Conservation (phyloP, 2,329 filamentous ascomycete species). For the Metarhizium humberi region DNA sequence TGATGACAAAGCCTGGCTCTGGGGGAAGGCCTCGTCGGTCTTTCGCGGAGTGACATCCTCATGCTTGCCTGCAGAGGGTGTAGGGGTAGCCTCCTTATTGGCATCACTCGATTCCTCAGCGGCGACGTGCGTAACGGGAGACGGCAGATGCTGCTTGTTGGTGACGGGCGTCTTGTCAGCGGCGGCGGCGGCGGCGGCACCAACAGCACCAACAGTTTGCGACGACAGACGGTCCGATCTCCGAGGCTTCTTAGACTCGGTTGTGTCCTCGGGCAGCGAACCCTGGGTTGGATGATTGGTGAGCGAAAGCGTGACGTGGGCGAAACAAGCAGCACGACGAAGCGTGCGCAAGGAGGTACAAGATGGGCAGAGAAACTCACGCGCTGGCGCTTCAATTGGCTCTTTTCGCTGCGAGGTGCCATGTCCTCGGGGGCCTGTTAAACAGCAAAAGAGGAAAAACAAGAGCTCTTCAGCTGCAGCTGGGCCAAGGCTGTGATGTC, state of each 20-base stretch:
- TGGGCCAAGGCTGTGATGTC: neutral
- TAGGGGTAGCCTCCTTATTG: slow-evolving; percentile 59
- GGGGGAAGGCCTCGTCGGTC: slow-evolving; percentile 37
- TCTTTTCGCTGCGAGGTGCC: slow-evolving; percentile 61
- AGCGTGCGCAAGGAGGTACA: slow-evolving; percentile 13
- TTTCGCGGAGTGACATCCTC: slow-evolving; percentile 45
- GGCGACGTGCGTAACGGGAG: slow-evolving; percentile 60
- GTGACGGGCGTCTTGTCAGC: slow-evolving; percentile 48
- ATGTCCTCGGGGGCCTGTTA: slow-evolving; percentile 25
- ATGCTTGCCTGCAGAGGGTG: slow-evolving; percentile 53
- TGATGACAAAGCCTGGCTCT: slow-evolving; percentile 37
- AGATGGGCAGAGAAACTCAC: slow-evolving; percentile 37
- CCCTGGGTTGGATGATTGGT: slow-evolving; percentile 36
- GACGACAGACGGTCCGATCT: slow-evolving; percentile 60
- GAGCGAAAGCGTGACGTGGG: slow-evolving; percentile 10
- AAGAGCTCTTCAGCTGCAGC: slow-evolving; percentile 6
- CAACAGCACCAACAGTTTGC: slow-evolving; percentile 20
- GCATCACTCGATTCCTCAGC: slow-evolving; percentile 50
- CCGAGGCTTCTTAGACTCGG: slow-evolving; percentile 74
- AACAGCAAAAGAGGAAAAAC: neutral
- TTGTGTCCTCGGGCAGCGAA: slow-evolving; percentile 53
- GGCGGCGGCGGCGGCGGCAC: slow-evolving; percentile 15
- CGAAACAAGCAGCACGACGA: slow-evolving; percentile 4
- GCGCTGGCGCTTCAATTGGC: slow-evolving; percentile 73
- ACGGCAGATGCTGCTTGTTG: slow-evolving; percentile 64